A percentile compares a stretch with the other conserved stretches of the same genome.
Evolutionary conservation across 805 yeast genomes (phyloP).

Genomic region (Jamesozyma spencerorum): DNA sequence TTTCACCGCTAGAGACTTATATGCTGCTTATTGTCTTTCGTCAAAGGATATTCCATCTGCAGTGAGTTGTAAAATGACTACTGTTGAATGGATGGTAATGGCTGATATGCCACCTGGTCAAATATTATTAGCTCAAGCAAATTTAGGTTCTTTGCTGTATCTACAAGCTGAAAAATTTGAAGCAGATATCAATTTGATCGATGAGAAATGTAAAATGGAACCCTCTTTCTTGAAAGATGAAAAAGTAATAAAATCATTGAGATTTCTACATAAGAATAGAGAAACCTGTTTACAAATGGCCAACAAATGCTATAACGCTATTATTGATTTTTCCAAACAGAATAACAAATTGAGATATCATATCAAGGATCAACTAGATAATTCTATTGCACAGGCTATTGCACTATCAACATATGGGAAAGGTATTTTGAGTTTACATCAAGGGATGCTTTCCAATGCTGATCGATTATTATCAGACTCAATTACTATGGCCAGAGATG

Average conservation of each 20-base stretch:
- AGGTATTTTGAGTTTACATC: conserved; percentile 68
- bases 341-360: conserved; percentile 28
- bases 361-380: conserved; percentile 31
- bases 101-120: conserved; percentile 62
- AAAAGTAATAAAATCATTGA: conserved; percentile 15
- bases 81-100: conserved; percentile 64
- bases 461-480: conserved; percentile 58
- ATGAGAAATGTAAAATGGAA: conserved; percentile 20
- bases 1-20: conserved; percentile 66
- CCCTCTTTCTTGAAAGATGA: conserved; percentile 18
- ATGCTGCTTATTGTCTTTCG: conserved; percentile 60
- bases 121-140: conserved; percentile 54
- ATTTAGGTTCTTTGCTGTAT: conserved; percentile 60
- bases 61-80: conserved; percentile 47
- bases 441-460: conserved; percentile 47
- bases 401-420: conserved; percentile 79
- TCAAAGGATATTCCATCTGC: conserved; percentile 61
- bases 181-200: conserved; percentile 33
- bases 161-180: conserved; percentile 58
- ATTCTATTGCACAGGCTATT: conserved; percentile 50
- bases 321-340: conserved; percentile 34
- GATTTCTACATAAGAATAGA: conserved; percentile 20
- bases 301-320: conserved; percentile 35
- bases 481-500: conserved; percentile 55
- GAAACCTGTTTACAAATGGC: conserved; percentile 30